Percentiles rank a stretch among this genome's conserved stretches.
Evolutionary conservation across 2,329 filamentous ascomycete species (phyloP).

Genomic region (Aquanectria penicillioides): DNA sequence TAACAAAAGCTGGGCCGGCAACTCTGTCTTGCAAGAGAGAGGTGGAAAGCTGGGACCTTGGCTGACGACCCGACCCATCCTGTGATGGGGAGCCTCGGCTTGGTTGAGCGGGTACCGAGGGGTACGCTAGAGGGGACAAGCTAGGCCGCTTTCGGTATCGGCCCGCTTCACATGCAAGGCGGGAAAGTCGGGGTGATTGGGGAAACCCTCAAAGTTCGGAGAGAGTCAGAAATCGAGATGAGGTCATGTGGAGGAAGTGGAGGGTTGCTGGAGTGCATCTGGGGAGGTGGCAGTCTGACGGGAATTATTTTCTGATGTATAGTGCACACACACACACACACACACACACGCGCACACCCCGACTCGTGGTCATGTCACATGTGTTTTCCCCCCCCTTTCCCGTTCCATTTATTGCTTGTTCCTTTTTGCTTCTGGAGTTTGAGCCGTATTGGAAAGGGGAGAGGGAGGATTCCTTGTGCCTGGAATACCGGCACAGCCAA

Average conservation of each 20-base stretch:
- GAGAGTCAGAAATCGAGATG: constrained; percentile 26
- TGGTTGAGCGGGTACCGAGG: constrained; percentile 43
- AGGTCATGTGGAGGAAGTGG: constrained; percentile 44
- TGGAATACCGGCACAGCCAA: no score
- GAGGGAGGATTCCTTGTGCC: no score
- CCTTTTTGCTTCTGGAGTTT: constrained; percentile 6
- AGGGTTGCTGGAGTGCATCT: constrained; percentile 7
- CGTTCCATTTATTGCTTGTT: no score
- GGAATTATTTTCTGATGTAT: neutral
- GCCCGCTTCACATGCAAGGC: constrained; percentile 44
- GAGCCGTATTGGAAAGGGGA: no score
- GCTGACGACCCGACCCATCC: constrained; percentile 25
- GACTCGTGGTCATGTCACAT: constrained; percentile 11
- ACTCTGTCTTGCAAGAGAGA: constrained; percentile 22
- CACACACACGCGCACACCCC: neutral
- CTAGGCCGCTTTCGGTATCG: constrained; percentile 38
- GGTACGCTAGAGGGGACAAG: constrained; percentile 37
- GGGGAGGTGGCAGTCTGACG: constrained; percentile 5
- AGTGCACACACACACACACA: no score
- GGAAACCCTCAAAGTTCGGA: constrained; percentile 4
- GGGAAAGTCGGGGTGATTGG: constrained; percentile 18
- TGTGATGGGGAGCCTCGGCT: constrained; percentile 44
- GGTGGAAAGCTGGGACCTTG: constrained; percentile 16
- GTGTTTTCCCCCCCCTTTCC: neutral
- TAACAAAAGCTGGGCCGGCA: constrained; percentile 40